Evolutionary conservation across 2,329 filamentous ascomycete species (phyloP).

Genomic region (Orbilia brochopaga): DNA sequence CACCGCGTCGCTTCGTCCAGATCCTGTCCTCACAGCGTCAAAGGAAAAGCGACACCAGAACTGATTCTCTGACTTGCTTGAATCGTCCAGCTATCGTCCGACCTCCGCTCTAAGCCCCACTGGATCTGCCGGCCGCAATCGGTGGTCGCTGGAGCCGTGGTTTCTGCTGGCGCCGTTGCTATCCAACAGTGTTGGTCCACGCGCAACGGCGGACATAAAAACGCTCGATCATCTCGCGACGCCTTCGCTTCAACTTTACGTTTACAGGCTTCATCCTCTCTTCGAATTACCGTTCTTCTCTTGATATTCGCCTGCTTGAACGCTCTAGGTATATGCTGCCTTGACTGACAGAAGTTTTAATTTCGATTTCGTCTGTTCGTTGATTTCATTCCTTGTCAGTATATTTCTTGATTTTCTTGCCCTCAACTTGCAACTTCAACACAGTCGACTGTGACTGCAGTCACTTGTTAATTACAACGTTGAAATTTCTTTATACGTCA

Average conservation of each 20-base stretch:
- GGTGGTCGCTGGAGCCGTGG: background rate
- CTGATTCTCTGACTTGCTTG: too few relatives aligned
- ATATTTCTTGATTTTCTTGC: background rate
- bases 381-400: constrained; percentile 6
- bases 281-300: background rate
- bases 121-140: background rate
- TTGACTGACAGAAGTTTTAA: too few relatives aligned
- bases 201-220: background rate
- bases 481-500: too few relatives aligned
- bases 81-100: background rate
- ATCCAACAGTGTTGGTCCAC: background rate
- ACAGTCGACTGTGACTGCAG: constrained; percentile 5
- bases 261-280: background rate
- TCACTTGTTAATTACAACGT: background rate
- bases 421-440: background rate
- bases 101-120: background rate
- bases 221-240: background rate
- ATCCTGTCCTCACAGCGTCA: background rate
- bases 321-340: background rate
- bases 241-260: background rate
- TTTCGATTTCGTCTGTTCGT: too few relatives aligned
- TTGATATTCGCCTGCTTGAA: background rate
- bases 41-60: background rate
- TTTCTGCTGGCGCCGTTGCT: background rate
- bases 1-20: background rate